Evolutionary conservation across 768 basidiomycete species (phyloP), one percentile per base, ranked within the genome.

Genomic region (Pulveroboletus sp.): DNA sequence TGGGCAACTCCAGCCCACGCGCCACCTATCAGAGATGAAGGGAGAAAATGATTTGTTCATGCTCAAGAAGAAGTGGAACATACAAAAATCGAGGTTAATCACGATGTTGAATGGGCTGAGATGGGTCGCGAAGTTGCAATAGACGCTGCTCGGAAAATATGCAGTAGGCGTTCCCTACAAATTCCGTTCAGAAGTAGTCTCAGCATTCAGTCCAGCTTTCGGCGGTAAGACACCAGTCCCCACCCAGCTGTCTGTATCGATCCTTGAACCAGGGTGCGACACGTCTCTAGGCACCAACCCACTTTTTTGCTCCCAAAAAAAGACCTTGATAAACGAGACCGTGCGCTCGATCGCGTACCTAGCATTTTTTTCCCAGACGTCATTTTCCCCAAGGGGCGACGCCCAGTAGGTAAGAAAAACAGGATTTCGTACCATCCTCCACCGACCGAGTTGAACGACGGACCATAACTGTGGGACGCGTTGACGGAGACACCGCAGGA

Each of bases 71-170:
- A 21, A 3, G 21, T 21, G 8, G 8, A 48, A 33, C 65, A 7
- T 21, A 65, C 63, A 67, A 39, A 65, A 65, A 35, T 61, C 60
- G 9, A 65, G 58, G 56, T 88, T 81, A 57, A 89, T 82, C 53
- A 86, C 70, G 49, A 86, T 86, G 52, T 79, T 81, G 59, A 86
- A 77, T 1, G 71, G 53, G 9, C 74, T 69, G 56, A 88, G 81
- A 49, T 81, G 69, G 42, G 71, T 67, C 41, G 70, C 52, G 39
- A 90, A 73, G 52, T 83, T 68, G 60, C 86, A 90, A 43, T 71
- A 66, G 3, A 70, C 76, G 57, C 71, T 75, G 9, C 56, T 48
- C 15, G 85, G 84, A 69, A 86, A 89, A 57, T 73, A 73, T 2
- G 85, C 86, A 1, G 64, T 58, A 3, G 85, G 85, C 0, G 66